These are phyloP conservation scores for Cicer bijugum DNA, from an alignment of 306 rosid genomes.

Conservation along the genomic window DNA sequence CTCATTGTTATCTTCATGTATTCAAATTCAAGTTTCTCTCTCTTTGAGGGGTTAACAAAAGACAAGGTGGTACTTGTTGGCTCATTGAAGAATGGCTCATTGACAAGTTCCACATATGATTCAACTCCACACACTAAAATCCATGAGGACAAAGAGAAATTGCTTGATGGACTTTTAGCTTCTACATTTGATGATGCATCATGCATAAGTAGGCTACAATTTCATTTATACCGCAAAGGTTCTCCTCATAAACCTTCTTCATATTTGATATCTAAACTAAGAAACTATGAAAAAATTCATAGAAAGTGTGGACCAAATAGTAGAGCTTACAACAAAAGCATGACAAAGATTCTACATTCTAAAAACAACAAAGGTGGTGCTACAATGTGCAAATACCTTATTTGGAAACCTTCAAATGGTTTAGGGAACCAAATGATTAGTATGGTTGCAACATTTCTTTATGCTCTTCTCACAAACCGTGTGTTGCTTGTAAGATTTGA, in stretches of 20 bases:
- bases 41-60: not conserved
- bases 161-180: slow-evolving; percentile 57
- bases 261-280: slow-evolving; percentile 58
- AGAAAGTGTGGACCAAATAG: slow-evolving; percentile 58
- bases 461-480: slow-evolving; percentile 62
- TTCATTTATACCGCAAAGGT: slow-evolving; percentile 52
- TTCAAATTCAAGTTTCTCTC: slow-evolving; percentile 19
- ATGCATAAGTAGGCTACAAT: slow-evolving; percentile 59
- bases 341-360: slow-evolving; percentile 43
- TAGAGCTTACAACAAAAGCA: slow-evolving; percentile 47
- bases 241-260: slow-evolving; percentile 56
- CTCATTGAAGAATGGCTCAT: not conserved
- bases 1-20: slow-evolving; percentile 5
- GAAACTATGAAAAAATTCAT: slow-evolving; percentile 63
- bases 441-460: slow-evolving; percentile 63
- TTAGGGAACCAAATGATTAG: slow-evolving; percentile 69
- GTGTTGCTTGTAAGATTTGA: slow-evolving; percentile 63
- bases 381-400: slow-evolving; percentile 58
- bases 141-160: slow-evolving; percentile 44
- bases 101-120: slow-evolving; percentile 14
- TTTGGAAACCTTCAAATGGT: slow-evolving; percentile 61
- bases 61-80: not conserved
- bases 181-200: slow-evolving; percentile 54
- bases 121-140: not conserved
- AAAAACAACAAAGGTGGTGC: slow-evolving; percentile 21